Base-by-base conservation (phyloP, 1,139 yeast species). In the Kodamaea ohmeri region DNA sequence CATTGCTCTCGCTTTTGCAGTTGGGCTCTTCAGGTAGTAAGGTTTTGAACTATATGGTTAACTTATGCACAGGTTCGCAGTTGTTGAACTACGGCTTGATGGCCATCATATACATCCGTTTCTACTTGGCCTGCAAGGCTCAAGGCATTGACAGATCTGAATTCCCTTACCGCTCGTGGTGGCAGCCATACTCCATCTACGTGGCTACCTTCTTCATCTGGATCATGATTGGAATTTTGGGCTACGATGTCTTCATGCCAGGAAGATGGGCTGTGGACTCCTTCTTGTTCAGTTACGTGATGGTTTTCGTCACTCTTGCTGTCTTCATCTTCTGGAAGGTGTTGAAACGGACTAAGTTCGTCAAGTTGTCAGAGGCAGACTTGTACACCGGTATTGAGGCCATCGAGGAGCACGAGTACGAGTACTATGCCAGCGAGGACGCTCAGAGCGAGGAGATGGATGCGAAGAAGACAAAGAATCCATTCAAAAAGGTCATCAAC, bases 31-130 rank as follows among this genome's bases (percentile, higher is more conserved):
- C 74, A 30, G 79, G 90, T 28, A 74, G 78, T 13, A 76, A 73
- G 13, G 95, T 84, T 12, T 71, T 87, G 50, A 73, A 74, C 52
- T 86, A 90, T 83, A 73, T 87, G 58, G 81, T 85, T 39, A 81
- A 78, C 50, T 65, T 87, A 48, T 83, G 84, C 50, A 86, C 95
- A 1, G 86, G 90, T 1, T 82, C 90, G 2, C 92, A 85, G 59
- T 65, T 86, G 48, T 76, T 86, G 52, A 85, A 83, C 56, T 85
- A 81, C 52, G 73, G 76, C 32, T 70, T 78, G 47, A 78, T 87
- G 71, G 65, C 78, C 42, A 55, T 79, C 28, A 80, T 83, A 2
- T 87, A 83, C 42, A 49, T 66, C 39, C 55, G 61, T 44, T 87
- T 86, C 61, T 74, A 76, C 59, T 65, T 71, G 37, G 92, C 90